phyloP scores from a whole-genome alignment of 2,329 filamentous ascomycete species.

The Colletotrichum sp. region DNA sequence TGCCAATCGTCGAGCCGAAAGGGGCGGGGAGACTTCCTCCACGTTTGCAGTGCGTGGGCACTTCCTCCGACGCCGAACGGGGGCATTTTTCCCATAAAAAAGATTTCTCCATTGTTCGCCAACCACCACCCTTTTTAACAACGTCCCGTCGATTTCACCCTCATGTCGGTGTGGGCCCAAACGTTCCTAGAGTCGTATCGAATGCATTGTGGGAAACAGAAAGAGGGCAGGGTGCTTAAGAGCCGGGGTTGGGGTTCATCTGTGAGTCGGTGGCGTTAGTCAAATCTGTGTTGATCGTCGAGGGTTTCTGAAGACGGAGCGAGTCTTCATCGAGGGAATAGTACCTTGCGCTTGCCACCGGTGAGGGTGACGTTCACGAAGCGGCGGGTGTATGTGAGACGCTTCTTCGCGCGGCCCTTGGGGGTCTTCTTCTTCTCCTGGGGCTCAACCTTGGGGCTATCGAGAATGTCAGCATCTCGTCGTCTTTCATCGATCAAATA shows the following conservation, averaged over 20 bases:
- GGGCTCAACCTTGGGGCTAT: slow-evolving; percentile 70
- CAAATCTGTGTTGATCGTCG: background rate
- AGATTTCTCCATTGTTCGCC: slow-evolving; percentile 18
- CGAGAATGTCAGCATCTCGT: slow-evolving; percentile 3
- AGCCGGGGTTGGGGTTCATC: slow-evolving; percentile 48
- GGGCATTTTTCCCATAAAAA: slow-evolving; percentile 8
- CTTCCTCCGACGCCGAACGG: background rate
- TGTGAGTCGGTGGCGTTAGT: slow-evolving; percentile 26
- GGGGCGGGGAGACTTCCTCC: background rate
- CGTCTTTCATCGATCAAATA: background rate
- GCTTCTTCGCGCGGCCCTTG: slow-evolving; percentile 98
- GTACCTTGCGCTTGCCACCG: slow-evolving; percentile 96
- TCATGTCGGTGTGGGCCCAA: slow-evolving; percentile 17
- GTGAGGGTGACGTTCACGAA: slow-evolving; percentile 99
- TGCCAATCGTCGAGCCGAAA: background rate
- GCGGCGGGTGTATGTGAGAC: slow-evolving; percentile 92
- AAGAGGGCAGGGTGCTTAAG: slow-evolving; percentile 32
- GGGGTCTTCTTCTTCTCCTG: slow-evolving; percentile 97
- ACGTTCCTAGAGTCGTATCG: slow-evolving; percentile 25
- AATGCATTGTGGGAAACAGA: slow-evolving; percentile 11
- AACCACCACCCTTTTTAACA: slow-evolving; percentile 7
- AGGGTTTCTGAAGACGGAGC: background rate
- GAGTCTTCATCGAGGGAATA: background rate
- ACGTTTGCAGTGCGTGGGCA: background rate
- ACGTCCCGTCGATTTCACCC: slow-evolving; percentile 22